Evolutionary conservation across 2,329 filamentous ascomycete genomes (phyloP).

Genomic region (Cercospora zeae-maydis): DNA sequence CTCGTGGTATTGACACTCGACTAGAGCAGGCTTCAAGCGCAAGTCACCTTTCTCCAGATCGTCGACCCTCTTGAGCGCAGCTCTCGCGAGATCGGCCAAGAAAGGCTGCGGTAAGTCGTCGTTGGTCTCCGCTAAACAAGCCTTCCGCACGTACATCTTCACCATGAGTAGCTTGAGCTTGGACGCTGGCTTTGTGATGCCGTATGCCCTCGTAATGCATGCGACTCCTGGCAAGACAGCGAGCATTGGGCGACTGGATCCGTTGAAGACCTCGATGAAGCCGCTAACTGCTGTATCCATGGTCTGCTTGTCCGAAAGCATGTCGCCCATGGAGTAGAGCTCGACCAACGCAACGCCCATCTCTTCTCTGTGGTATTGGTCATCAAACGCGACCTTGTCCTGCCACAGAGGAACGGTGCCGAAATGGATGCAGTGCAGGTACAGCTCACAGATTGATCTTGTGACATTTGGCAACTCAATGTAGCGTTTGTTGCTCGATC

Average conservation of each 20-base stretch:
- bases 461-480: background rate
- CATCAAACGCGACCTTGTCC: background rate
- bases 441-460: background rate
- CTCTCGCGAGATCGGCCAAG: background rate
- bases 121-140: too few relatives aligned
- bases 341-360: background rate
- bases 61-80: background rate
- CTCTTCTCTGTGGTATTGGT: background rate
- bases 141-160: background rate
- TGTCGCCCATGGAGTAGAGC: background rate
- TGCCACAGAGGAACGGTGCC: background rate
- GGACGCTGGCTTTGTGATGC: background rate
- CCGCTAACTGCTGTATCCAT: background rate
- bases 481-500: too few relatives aligned
- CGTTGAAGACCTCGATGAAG: background rate
- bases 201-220: background rate
- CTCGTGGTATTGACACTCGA: background rate
- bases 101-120: background rate
- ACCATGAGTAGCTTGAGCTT: background rate
- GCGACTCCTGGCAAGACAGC: background rate
- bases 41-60: background rate
- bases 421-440: background rate
- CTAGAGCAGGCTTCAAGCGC: background rate
- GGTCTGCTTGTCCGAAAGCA: background rate
- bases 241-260: background rate